Evolutionary conservation across 257 asterid species (phyloP), one percentile per base, ranked within the genome.

Genomic region (Jacaranda mimosifolia): DNA sequence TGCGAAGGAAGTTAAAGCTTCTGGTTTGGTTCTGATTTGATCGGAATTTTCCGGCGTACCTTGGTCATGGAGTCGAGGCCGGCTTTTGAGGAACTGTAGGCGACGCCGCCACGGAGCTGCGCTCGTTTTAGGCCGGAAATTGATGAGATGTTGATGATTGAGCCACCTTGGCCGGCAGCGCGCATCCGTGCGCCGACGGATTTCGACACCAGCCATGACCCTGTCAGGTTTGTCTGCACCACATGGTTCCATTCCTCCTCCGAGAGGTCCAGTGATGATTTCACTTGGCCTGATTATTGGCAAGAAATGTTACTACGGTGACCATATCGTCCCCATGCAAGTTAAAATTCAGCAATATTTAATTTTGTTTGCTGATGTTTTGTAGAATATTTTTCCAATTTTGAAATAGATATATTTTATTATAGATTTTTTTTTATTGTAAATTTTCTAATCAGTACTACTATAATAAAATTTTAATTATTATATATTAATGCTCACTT

Each of bases 181-280:
- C 75, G 64, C 83, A 72, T 72, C 56, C 63, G 69, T 36, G 36
- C 55, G 11, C 78, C 69, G 10, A 79, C 74, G 19, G 0, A 17
- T 56, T 72, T 79, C 4, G 78, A n/a, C 38, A 79, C 74, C 1
- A 72, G 45, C 82, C 82, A 72, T n/a, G 82, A n/a, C 5, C 82
- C 82, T 0, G 48, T 72, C 56, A 79, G 13, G 74, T 79, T 79
- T 45, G 82, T 79, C 11, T 14, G 14, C 63, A 79, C 64, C 38
- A 65, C 70, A 0, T 17, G 38, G n/a, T 63, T 52, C 82, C 82
- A 79, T 35, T 72, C 82, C 46, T 72, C 57, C 13, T 70, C 82
- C 0, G 70, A 46, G 1, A 79, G 48, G 35, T 72, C 64, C 9
- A 73, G 1, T 4, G 83, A 56, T 9, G 75, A 64, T 5, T 1